phyloP scores from a whole-genome alignment of 306 rosid species.

The Cyamopsis tetragonoloba region DNA sequence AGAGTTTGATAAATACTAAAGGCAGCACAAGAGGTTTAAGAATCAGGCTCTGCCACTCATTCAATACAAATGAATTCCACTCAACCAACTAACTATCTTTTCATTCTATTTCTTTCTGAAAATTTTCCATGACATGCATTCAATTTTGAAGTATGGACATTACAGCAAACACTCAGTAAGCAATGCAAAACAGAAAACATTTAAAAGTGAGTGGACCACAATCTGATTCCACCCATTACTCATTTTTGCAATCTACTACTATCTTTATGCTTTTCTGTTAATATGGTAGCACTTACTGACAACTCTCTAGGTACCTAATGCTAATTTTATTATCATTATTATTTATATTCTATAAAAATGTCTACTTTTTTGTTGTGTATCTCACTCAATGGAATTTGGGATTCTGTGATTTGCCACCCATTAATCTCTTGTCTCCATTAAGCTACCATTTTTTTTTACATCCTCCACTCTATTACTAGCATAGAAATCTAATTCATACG shows the following conservation, averaged over 20 bases:
- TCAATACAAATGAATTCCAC: slow-evolving; percentile 28
- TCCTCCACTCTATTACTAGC: too few species aligned
- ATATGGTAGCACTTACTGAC: slow-evolving; percentile 16
- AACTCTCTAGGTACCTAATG: background rate
- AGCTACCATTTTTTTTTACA: too few species aligned
- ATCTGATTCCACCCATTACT: background rate
- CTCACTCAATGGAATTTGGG: slow-evolving; percentile 18
- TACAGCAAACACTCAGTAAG: background rate
- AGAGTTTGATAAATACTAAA: background rate
- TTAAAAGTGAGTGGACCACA: slow-evolving; percentile 11
- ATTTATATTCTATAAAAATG: slow-evolving; percentile 6
- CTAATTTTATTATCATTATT: too few species aligned
- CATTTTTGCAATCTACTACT: background rate
- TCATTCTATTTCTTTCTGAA: slow-evolving; percentile 10
- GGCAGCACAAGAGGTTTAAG: slow-evolving; percentile 9
- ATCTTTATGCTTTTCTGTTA: slow-evolving; percentile 8
- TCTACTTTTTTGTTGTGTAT: slow-evolving; percentile 9
- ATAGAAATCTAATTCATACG: too few species aligned
- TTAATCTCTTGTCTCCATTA: background rate
- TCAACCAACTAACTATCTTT: background rate
- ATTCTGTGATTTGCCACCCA: slow-evolving; percentile 1
- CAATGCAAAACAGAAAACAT: background rate
- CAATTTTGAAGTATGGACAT: background rate
- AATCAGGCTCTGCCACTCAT: slow-evolving; percentile 22
- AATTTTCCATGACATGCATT: slow-evolving; percentile 11